phyloP scores from a whole-genome alignment of 352 stramenopile species.

The Phytopythium montanum region DNA sequence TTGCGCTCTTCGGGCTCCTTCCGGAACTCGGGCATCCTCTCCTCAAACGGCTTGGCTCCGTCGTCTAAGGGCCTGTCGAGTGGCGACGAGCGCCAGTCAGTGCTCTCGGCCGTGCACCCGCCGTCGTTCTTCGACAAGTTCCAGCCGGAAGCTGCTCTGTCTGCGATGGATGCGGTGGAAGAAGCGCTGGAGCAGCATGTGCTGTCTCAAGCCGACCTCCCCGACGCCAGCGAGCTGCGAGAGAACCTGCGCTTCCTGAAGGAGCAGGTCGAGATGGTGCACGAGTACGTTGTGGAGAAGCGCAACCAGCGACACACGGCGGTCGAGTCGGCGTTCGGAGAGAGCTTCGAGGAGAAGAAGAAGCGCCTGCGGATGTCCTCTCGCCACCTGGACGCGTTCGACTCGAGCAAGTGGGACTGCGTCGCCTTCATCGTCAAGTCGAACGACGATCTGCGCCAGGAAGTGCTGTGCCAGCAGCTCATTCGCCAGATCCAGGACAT shows the following conservation, averaged over 20 bases:
- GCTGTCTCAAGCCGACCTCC: constrained; percentile 25
- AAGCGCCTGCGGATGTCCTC: constrained; percentile 60
- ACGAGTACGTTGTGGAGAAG: constrained; percentile 64
- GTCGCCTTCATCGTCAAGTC: constrained; percentile 97
- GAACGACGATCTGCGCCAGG: constrained; percentile 97
- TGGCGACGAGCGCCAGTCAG: constrained; percentile 47
- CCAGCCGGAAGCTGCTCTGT: constrained; percentile 45
- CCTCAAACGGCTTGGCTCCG: constrained; percentile 1
- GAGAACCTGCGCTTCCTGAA: constrained; percentile 55
- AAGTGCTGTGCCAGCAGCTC: constrained; percentile 96
- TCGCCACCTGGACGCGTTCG: constrained; percentile 23
- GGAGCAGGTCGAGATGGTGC: constrained; percentile 66
- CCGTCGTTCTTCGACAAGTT: constrained; percentile 53
- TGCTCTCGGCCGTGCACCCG: constrained; percentile 31
- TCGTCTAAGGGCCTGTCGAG: constrained; percentile 1
- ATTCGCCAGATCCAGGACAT: constrained; percentile 96
- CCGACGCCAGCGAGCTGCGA: constrained; percentile 29
- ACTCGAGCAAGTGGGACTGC: constrained; percentile 55
- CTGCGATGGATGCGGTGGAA: constrained; percentile 60
- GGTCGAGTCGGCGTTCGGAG: constrained; percentile 75
- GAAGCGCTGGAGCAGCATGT: constrained; percentile 51
- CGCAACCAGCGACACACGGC: constrained; percentile 58
- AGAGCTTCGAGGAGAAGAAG: constrained; percentile 80
- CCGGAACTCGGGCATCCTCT: constrained; percentile 2
- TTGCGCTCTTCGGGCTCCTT: constrained; percentile 6